Evolutionary conservation across 495 filamentous ascomycete species (phyloP).

Genomic region (Xylaria acuta): DNA sequence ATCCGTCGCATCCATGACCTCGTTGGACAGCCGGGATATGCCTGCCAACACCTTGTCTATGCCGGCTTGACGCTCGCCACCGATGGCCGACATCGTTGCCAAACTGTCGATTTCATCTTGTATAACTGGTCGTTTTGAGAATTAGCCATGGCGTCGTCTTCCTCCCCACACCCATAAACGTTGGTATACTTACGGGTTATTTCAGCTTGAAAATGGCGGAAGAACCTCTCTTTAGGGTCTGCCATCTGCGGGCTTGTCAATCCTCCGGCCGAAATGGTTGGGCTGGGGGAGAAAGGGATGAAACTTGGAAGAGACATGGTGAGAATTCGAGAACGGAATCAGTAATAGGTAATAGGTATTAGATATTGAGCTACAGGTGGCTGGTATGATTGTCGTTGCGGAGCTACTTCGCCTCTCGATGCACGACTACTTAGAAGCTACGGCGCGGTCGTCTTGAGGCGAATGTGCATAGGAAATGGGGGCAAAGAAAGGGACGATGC

Average conservation of each 20-base stretch:
- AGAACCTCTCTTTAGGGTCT: conserved; percentile 74
- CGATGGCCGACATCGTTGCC: conserved; percentile 40
- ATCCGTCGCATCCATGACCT: conserved; percentile 52
- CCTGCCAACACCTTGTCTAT: conserved; percentile 51
- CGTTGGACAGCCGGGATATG: conserved; percentile 51
- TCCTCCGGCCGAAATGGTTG: not conserved
- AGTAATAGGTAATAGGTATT: not conserved
- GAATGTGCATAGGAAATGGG: not conserved
- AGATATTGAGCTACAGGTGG: not conserved
- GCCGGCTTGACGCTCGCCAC: conserved; percentile 54
- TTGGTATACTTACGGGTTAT: conserved; percentile 62
- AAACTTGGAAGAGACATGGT: conserved; percentile 19
- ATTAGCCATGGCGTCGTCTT: not conserved
- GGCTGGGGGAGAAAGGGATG: conserved; percentile 36
- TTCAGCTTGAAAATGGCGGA: conserved; percentile 77
- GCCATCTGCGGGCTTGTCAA: conserved; percentile 34
- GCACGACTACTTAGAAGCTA: not conserved
- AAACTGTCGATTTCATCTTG: conserved; percentile 51
- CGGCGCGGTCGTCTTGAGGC: not conserved
- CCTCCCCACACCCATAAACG: not conserved
- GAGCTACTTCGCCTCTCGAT: not conserved
- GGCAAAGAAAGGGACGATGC: not conserved
- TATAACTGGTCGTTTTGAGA: conserved; percentile 39
- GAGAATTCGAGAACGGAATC: not conserved
- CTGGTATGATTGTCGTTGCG: not conserved